Evolutionary conservation across 106 monocot genomes (phyloP).

Genomic region (Apostasia ramifera): DNA sequence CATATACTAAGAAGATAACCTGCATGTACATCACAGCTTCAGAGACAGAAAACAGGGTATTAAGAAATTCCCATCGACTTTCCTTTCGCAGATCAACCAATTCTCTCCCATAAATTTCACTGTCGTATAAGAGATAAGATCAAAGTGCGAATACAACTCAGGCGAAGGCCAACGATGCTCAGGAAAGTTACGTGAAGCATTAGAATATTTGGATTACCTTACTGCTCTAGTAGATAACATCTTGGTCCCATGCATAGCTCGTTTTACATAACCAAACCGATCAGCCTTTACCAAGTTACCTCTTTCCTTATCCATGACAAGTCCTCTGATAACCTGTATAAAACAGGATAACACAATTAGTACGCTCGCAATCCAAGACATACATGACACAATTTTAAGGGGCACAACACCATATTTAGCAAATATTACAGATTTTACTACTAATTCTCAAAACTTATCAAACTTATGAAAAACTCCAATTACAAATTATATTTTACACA

Average conservation of each 20-base stretch:
- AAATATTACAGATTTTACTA: too few species aligned
- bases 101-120: slow-evolving; percentile 98
- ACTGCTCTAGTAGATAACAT: slow-evolving; percentile 83
- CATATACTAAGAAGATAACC: slow-evolving; percentile 36
- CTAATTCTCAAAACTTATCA: too few species aligned
- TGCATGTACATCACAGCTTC: slow-evolving; percentile 99
- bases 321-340: slow-evolving; percentile 83
- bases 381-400: too few species aligned
- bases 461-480: too few species aligned
- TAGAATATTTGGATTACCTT: slow-evolving; percentile 32
- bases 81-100: slow-evolving; percentile 87
- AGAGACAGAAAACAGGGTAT: slow-evolving; percentile 95
- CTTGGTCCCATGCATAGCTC: slow-evolving; percentile 92
- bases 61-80: slow-evolving; percentile 91
- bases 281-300: slow-evolving; percentile 95
- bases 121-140: slow-evolving; percentile 13
- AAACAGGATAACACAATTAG: background rate
- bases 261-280: slow-evolving; percentile 90
- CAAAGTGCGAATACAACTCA: background rate
- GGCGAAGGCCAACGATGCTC: background rate
- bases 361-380: too few species aligned
- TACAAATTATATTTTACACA: too few species aligned
- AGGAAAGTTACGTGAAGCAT: background rate
- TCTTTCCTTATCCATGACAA: slow-evolving; percentile 91
- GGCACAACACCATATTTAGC: too few species aligned